Percentiles rank a stretch among this genome's conserved stretches.
phyloP scores from a whole-genome alignment of 2,329 filamentous ascomycete genomes.

The Arthrobotrys iridis region DNA sequence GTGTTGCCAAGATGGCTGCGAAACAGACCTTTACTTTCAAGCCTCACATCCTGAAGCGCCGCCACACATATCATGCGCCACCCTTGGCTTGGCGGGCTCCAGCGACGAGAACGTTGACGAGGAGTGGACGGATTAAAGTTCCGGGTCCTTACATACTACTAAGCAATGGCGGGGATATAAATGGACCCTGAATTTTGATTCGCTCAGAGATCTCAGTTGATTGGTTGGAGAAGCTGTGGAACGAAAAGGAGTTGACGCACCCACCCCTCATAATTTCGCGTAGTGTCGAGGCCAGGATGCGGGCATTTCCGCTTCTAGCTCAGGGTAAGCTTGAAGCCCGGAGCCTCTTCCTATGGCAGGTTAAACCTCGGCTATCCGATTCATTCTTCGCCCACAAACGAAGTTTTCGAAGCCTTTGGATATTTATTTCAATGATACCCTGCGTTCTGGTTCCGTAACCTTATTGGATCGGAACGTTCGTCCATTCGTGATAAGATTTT shows the following conservation, averaged over 20 bases:
- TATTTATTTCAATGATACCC: too few species aligned
- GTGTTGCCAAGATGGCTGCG: constrained; percentile 1
- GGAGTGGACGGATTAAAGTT: background rate
- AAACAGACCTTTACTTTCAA: background rate
- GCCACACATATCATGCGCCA: background rate
- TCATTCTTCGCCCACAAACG: background rate
- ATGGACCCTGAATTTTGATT: background rate
- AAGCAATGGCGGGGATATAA: too few species aligned
- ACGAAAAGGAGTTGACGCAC: background rate
- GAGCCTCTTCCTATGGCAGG: background rate
- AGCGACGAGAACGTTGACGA: background rate
- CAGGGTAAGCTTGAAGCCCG: background rate
- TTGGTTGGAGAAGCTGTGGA: background rate
- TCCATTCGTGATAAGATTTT: background rate
- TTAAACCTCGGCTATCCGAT: background rate
- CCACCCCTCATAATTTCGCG: background rate
- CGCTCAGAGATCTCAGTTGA: background rate
- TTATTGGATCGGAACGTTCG: too few species aligned
- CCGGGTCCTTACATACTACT: constrained; percentile 23
- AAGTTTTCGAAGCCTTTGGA: background rate
- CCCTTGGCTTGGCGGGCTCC: too few species aligned
- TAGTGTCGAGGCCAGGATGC: too few species aligned
- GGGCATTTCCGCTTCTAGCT: background rate
- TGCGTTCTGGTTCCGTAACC: background rate
- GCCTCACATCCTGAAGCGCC: background rate